Evolutionary conservation across 495 filamentous ascomycete species (phyloP).

Genomic region (Tuber umbilicatum): DNA sequence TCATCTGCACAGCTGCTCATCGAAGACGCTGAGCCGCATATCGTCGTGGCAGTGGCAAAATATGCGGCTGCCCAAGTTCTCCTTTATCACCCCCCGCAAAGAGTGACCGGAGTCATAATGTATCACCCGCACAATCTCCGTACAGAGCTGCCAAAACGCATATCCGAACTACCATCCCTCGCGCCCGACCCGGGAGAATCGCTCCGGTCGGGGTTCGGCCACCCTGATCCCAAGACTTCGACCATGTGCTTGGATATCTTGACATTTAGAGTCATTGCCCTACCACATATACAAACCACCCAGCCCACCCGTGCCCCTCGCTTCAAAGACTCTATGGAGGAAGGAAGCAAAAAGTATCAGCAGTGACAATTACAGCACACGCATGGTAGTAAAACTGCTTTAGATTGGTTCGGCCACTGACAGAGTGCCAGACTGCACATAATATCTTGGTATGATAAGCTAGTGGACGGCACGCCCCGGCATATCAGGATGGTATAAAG

Average conservation of each 20-base stretch:
- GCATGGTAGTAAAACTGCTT: too few relatives aligned
- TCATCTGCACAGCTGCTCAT: not conserved
- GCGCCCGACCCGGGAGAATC: not conserved
- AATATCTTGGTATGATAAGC: too few relatives aligned
- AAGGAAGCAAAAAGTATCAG: too few relatives aligned
- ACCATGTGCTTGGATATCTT: not conserved
- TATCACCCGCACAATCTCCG: not conserved
- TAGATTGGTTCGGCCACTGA: too few relatives aligned
- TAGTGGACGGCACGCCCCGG: too few relatives aligned
- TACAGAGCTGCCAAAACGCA: not conserved
- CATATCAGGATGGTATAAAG: too few relatives aligned
- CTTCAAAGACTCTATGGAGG: too few relatives aligned
- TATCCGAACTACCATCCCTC: not conserved
- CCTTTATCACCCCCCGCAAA: not conserved
- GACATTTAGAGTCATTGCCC: not conserved
- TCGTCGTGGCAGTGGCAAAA: not conserved
- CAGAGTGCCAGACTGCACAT: too few relatives aligned
- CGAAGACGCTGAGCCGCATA: not conserved
- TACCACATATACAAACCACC: not conserved
- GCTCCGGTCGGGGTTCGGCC: not conserved
- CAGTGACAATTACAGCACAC: too few relatives aligned
- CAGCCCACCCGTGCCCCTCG: not conserved
- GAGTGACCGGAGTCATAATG: not conserved
- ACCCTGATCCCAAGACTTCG: not conserved
- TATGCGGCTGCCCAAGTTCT: not conserved